phyloP scores from a whole-genome alignment of 106 monocot genomes.

The Acorus calamus region DNA sequence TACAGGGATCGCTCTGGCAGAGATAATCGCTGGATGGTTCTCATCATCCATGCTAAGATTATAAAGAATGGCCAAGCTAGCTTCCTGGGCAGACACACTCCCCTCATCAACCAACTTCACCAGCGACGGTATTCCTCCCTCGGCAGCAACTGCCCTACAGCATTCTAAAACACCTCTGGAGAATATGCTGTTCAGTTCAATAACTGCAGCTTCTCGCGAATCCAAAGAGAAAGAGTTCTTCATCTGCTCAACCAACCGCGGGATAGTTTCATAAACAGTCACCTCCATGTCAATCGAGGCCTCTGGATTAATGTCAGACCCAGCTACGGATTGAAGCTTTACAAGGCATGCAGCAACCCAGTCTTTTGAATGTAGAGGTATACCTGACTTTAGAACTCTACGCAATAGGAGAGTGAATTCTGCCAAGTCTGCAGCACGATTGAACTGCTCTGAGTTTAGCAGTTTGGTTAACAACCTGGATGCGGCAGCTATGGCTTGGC shows the following conservation, averaged over 20 bases:
- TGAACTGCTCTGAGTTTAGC: constrained; percentile 33
- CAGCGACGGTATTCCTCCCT: constrained; percentile 58
- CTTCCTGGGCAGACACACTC: constrained; percentile 32
- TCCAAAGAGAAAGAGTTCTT: constrained; percentile 25
- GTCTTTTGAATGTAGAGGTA: constrained; percentile 46
- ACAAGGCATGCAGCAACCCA: constrained; percentile 74
- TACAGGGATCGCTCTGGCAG: constrained; percentile 63
- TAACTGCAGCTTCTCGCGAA: constrained; percentile 30
- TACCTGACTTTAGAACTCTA: constrained; percentile 39
- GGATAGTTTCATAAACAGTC: constrained; percentile 60
- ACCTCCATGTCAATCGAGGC: constrained; percentile 45
- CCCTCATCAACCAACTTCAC: constrained; percentile 49
- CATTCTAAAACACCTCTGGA: constrained; percentile 45
- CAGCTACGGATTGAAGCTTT: constrained; percentile 38
- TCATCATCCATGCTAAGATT: constrained; percentile 73
- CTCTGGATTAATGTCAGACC: not conserved
- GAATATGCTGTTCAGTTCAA: constrained; percentile 42
- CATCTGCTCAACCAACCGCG: constrained; percentile 62
- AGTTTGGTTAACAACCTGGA: constrained; percentile 58
- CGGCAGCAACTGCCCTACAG: constrained; percentile 37
- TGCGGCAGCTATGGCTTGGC: constrained; percentile 43
- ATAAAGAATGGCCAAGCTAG: constrained; percentile 49
- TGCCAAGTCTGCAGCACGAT: constrained; percentile 6
- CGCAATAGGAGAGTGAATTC: constrained; percentile 17
- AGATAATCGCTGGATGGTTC: constrained; percentile 61